Evolutionary conservation across 2,329 filamentous ascomycete species (phyloP).

Genomic region (Phaeosphaeriaceae sp.): DNA sequence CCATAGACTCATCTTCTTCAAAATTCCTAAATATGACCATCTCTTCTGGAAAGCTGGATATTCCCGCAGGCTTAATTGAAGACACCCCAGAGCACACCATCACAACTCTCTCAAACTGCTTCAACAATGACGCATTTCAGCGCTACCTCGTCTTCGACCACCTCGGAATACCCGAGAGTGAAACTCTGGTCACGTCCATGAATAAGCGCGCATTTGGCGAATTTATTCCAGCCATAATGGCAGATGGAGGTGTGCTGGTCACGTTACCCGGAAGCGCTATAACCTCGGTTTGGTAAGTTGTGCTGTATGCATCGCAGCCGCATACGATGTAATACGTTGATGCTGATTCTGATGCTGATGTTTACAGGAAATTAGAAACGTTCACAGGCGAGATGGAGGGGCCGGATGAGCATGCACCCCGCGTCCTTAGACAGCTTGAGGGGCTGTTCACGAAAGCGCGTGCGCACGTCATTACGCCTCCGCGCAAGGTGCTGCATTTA

Average conservation of each 20-base stretch:
- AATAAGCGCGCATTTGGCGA: conserved; percentile 6
- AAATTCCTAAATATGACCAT: not conserved
- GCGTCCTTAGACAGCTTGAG: not conserved
- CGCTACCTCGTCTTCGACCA: conserved; percentile 7
- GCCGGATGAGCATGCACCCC: not conserved
- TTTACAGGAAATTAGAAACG: not conserved
- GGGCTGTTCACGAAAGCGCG: not conserved
- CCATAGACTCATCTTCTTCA: too few species aligned
- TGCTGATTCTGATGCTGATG: not conserved
- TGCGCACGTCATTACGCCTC: not conserved
- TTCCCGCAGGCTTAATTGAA: conserved; percentile 6
- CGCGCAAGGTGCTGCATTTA: conserved; percentile 8
- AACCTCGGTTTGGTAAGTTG: conserved; percentile 11
- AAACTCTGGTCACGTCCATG: not conserved
- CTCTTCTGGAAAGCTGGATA: not conserved
- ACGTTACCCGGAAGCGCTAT: conserved; percentile 9
- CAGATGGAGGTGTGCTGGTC: conserved; percentile 6
- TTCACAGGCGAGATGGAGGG: not conserved
- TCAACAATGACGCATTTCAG: conserved; percentile 8
- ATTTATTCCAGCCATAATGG: not conserved
- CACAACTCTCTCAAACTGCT: conserved; percentile 9
- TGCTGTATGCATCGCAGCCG: not conserved
- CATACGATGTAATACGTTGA: too few species aligned
- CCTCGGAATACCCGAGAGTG: not conserved
- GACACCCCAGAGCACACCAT: conserved; percentile 11